These are phyloP conservation scores for Batkoa obscura DNA, from an alignment of 371 early-diverging fungal species.

Conservation along the genomic window DNA sequence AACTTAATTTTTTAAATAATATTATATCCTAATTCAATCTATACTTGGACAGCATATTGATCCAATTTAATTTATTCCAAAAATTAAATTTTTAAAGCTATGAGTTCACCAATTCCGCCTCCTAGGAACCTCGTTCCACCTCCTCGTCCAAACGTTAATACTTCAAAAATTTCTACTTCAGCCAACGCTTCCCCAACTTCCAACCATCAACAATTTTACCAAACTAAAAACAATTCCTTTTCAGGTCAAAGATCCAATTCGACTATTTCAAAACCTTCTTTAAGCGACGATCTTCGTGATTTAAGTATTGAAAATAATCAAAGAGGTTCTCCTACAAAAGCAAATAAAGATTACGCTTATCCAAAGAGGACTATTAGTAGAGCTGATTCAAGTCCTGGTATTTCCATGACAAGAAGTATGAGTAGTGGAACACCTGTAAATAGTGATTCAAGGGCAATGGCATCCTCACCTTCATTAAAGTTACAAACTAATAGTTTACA, in stretches of 20 bases:
- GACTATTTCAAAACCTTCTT: neutral
- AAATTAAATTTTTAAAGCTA: neutral
- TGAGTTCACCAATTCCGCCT: conserved; percentile 4
- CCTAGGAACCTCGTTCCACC: conserved; percentile 4
- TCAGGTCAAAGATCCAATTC: neutral
- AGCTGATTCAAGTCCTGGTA: neutral
- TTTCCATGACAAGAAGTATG: conserved; percentile 2
- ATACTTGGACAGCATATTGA: no score
- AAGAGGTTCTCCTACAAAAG: neutral
- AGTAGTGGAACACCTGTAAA: conserved; percentile 1
- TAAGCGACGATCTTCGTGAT: conserved; percentile 3
- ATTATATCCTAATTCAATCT: no score
- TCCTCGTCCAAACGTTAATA: conserved; percentile 5
- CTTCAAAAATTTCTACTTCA: conserved; percentile 2
- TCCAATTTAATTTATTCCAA: no score
- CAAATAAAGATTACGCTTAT: neutral
- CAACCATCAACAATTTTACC: neutral
- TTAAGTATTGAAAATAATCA: neutral
- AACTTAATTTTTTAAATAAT: no score
- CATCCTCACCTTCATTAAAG: conserved; percentile 1
- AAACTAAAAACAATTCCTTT: neutral
- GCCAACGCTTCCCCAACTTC: conserved; percentile 6
- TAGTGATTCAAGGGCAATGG: neutral
- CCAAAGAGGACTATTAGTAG: neutral
- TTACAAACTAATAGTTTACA: neutral